Conservation (phyloP, 116 monocot genomes). For the Trichopus zeylanicus region DNA sequence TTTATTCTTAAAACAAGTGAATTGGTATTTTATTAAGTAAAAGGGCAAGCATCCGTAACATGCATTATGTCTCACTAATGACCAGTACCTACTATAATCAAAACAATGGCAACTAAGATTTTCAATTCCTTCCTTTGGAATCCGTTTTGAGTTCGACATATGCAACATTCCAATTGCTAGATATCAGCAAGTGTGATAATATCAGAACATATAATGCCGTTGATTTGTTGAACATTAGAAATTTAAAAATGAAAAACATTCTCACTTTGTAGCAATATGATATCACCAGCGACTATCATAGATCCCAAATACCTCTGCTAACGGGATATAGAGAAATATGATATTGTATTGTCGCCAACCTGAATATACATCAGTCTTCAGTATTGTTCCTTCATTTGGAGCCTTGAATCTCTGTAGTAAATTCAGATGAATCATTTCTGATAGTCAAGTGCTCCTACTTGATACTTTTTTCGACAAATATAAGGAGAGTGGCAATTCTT, state of each 20-base stretch:
- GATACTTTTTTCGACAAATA: too few species aligned
- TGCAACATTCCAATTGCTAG: not conserved
- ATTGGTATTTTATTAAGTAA: too few species aligned
- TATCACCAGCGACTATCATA: constrained; percentile 34
- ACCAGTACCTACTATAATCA: not conserved
- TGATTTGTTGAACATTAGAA: not conserved
- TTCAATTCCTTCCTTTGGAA: not conserved
- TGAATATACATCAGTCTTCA: constrained; percentile 28
- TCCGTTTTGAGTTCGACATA: not conserved
- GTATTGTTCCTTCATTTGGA: constrained; percentile 19
- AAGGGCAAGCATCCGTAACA: too few species aligned
- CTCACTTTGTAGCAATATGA: constrained; percentile 63
- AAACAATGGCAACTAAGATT: not conserved
- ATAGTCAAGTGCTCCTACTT: too few species aligned
- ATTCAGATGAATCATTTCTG: not conserved
- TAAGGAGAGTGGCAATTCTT: too few species aligned
- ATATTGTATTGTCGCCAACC: constrained; percentile 46
- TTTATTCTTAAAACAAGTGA: too few species aligned
- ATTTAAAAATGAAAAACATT: not conserved
- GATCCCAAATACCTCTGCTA: constrained; percentile 42
- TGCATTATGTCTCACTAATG: too few species aligned
- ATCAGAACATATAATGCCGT: not conserved
- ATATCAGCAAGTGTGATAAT: not conserved
- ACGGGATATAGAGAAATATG: constrained; percentile 36
- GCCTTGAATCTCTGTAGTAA: constrained; percentile 22